Base-by-base conservation (phyloP, 257 asterid species). In the Lavandula angustifolia region DNA sequence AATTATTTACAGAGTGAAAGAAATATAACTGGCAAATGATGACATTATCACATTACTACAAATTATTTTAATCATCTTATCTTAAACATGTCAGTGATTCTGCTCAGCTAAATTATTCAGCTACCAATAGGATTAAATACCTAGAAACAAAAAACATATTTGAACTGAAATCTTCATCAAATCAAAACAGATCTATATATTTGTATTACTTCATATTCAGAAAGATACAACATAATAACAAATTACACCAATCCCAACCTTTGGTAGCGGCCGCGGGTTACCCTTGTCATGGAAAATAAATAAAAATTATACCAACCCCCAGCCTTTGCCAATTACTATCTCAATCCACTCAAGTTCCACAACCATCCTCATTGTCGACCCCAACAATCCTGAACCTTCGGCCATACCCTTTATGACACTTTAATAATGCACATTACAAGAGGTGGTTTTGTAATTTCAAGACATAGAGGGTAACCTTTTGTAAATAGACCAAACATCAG, bases 391-490 rank as follows among this genome's bases (percentile, higher is more conserved):
- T 8, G 5, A 49, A 42, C 9, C 40, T 35, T 9, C 18, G 55
- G 29, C 18, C n/a, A 49, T 35, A 18, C 17, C 48, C 51, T 63
- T 49, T 38, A 18, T 37, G 12, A 50, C 17, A 14, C 37, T 14
- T 12, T 38, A 50, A 14, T 65, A 46, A 32, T 31, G n/a, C 55
- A 18, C 56, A 48, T 44, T 43, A 11, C 12, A 14, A 14, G 12
- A 53, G 49, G 66, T 27, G 48, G 64, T 43, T 34, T 49, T 34
- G 49, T 17, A 49, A 63, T 63, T 49, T 49, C 41, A 60, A 60
- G 42, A 42, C 54, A 42, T 4, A 43, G 42, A 60, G 29, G 40
- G 37, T 22, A 17, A n/a, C 43, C 16, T 47, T 10, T 3, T 32
- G n/a, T 33, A 55, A 10, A 56, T 38, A 44, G 41, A 67, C 40